Evolutionary conservation across 257 asterid genomes (phyloP).

Genomic region (Voacanga thouarsii): DNA sequence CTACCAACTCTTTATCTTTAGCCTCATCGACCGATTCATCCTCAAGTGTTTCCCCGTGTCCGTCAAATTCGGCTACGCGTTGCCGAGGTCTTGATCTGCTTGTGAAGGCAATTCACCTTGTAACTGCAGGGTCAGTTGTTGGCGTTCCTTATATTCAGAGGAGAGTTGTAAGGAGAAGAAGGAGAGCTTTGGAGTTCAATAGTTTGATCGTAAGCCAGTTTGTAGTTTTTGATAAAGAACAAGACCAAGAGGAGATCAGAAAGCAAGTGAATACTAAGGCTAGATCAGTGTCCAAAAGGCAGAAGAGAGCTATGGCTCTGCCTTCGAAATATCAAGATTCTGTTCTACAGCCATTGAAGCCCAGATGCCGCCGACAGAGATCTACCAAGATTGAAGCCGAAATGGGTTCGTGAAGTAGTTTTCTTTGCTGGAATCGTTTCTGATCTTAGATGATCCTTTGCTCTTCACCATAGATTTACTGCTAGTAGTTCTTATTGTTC

Average conservation of each 20-base stretch:
- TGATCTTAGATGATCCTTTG: conserved; percentile 32
- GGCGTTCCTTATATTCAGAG: conserved; percentile 85
- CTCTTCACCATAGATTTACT: conserved; percentile 5
- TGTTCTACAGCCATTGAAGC: conserved; percentile 36
- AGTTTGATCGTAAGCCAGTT: conserved; percentile 25
- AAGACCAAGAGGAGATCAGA: conserved; percentile 3
- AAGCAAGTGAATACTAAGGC: conserved; percentile 14
- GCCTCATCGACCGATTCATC: conserved; percentile 60
- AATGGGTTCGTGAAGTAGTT: conserved; percentile 32
- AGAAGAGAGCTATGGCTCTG: conserved; percentile 31
- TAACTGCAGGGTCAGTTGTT: conserved; percentile 63
- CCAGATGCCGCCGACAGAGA: conserved; percentile 29
- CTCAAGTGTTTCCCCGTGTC: conserved; percentile 26
- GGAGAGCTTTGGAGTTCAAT: conserved; percentile 34
- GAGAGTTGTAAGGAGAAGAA: conserved; percentile 56
- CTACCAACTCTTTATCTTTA: conserved; percentile 31
- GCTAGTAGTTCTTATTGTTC: neutral
- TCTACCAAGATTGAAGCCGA: conserved; percentile 35
- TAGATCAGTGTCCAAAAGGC: conserved; percentile 26
- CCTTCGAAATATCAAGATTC: conserved; percentile 40
- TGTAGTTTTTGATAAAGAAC: neutral
- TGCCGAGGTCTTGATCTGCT: conserved; percentile 90
- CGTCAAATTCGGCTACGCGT: conserved; percentile 29
- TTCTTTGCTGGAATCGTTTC: conserved; percentile 16
- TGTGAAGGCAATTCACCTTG: conserved; percentile 80